Percentiles rank a stretch among this genome's conserved stretches.
phyloP scores from a whole-genome alignment of 2,329 filamentous ascomycete genomes.

The Magnaporthiopsis incrustans region DNA sequence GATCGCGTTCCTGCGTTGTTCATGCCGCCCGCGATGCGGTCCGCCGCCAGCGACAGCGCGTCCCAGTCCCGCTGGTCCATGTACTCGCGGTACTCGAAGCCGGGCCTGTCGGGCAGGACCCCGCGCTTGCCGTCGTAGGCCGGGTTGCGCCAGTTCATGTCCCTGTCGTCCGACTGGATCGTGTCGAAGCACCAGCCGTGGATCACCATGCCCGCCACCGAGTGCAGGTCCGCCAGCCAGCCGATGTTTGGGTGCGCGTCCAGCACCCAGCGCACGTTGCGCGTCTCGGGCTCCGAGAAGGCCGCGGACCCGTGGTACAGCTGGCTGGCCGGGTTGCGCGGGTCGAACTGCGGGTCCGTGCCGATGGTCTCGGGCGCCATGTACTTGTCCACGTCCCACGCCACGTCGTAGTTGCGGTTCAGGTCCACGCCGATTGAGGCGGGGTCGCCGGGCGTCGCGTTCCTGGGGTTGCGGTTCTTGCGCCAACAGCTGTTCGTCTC shows the following conservation, averaged over 20 bases:
- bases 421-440: conserved; percentile 39
- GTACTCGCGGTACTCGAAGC: conserved; percentile 35
- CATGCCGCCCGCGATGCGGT: conserved; percentile 5
- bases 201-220: conserved; percentile 40
- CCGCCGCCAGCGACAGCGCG: conserved; percentile 12
- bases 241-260: conserved; percentile 39
- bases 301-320: conserved; percentile 42
- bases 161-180: conserved; percentile 34
- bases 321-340: conserved; percentile 37
- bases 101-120: conserved; percentile 7
- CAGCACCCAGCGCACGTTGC: conserved; percentile 44
- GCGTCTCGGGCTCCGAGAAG: conserved; percentile 48
- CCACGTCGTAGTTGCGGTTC: conserved; percentile 50
- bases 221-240: conserved; percentile 54
- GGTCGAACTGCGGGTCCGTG: conserved; percentile 13
- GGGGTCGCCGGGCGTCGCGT: conserved; percentile 21
- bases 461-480: conserved; percentile 44
- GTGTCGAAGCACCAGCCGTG: conserved; percentile 52
- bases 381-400: conserved; percentile 42
- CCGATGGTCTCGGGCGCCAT: conserved; percentile 30
- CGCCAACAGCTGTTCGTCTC: conserved; percentile 42
- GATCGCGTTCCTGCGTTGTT: conserved; percentile 21
- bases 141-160: conserved; percentile 44
- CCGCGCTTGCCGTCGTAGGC: conserved; percentile 37
- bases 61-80: conserved; percentile 33